Evolutionary conservation across 202 grass and related monocot species (phyloP), one percentile per base, ranked within the genome.

Genomic region (Alloteropsis angusta): DNA sequence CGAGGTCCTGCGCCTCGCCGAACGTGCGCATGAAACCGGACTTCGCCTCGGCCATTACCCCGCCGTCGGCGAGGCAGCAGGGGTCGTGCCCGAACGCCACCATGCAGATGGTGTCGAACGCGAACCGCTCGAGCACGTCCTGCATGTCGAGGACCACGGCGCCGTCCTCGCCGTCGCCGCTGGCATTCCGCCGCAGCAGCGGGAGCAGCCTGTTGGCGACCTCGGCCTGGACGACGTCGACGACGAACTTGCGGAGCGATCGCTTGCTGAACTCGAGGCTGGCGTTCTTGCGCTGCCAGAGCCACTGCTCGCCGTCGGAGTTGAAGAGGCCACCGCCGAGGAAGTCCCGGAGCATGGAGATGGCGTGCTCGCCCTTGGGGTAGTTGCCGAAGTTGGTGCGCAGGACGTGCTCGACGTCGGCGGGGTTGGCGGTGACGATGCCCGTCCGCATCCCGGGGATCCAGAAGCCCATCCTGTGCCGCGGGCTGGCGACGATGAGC

Each of bases 51-150:
- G 18, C 78, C 60, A 12, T 4, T 1, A 0, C 21, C 2, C 7
- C 68, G 19, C 28, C 80, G 5, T 78, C 79, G 6, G 5, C 79
- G 34, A 35, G 34, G 34, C 34, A 35, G 34, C 34, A 35, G 3
- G 34, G 34, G 34, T 35, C 34, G 34, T 35, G 34, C 34, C 34
- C 34, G 2, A 35, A 35, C 34, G 34, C 34, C 34, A 35, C 34
- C 34, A 35, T 35, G 43, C 43, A 3, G 62, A 93, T 93, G 71
- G 58, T 90, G 35, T 93, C 91, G 23, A 93, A 89, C 9, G 65
- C 71, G 79, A 89, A 93, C 23, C 87, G 59, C 68, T 83, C 87
- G 0, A 93, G 63, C 62, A 90, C 70, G 14, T 78, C 64, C 46
- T 90, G 65, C 53, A 90, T 23, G 65, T 90, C 82, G 3, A 93